Percentiles rank a stretch among this genome's conserved stretches.
Conservation (phyloP, 2,329 filamentous ascomycete genomes). For the Sporothrix schenckii region DNA sequence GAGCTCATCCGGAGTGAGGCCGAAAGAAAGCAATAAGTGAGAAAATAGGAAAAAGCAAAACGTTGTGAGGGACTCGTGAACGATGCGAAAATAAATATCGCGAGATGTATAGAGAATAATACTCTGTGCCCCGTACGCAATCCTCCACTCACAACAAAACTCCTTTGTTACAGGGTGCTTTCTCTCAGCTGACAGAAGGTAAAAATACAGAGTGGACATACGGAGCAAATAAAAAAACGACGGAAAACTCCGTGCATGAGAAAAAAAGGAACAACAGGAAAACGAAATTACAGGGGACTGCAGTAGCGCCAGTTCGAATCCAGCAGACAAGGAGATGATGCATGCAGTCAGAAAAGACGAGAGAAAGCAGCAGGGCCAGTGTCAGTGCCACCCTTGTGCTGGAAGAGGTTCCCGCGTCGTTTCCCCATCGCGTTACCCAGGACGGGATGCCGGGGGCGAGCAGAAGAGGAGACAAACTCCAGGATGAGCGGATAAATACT, state of each 20-base stretch:
- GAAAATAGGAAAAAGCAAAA: not conserved
- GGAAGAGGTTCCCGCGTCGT: not conserved
- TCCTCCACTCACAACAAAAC: too few relatives aligned
- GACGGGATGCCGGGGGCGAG: slow-evolving; percentile 4
- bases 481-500: not conserved
- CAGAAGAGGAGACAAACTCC: not conserved
- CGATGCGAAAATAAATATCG: too few relatives aligned
- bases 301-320: slow-evolving; percentile 5
- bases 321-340: slow-evolving; percentile 19
- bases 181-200: not conserved
- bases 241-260: too few relatives aligned
- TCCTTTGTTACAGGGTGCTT: not conserved
- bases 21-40: not conserved
- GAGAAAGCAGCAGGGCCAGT: not conserved
- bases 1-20: not conserved
- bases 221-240: too few relatives aligned
- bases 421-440: slow-evolving; percentile 13
- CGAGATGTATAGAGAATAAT: too few relatives aligned
- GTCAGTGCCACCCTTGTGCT: slow-evolving; percentile 22
- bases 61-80: too few relatives aligned
- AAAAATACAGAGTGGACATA: not conserved
- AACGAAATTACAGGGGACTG: slow-evolving; percentile 15
- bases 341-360: not conserved
- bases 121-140: too few relatives aligned
- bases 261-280: not conserved